Evolutionary conservation across 306 rosid genomes (phyloP).

Genomic region (Rosa lucieae): DNA sequence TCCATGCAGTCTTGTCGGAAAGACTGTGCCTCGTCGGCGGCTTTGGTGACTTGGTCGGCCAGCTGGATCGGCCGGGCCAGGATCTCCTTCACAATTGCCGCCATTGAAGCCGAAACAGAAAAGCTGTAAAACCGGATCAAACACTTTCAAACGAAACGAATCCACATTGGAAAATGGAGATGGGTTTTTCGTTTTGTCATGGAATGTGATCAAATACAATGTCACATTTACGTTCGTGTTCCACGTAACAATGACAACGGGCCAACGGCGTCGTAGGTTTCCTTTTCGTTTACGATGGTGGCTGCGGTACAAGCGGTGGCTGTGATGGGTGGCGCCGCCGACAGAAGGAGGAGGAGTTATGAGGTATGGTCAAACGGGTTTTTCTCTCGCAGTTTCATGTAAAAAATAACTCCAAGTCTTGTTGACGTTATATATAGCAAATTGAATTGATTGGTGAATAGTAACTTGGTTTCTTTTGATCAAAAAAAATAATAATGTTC

Average conservation of each 20-base stretch:
- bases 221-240: not conserved
- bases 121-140: not conserved
- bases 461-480: not conserved
- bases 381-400: conserved; percentile 36
- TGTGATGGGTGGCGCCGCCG: conserved; percentile 30
- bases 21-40: conserved; percentile 54
- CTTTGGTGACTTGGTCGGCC: conserved; percentile 68
- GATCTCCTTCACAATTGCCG: conserved; percentile 79
- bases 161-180: not conserved
- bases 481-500: not conserved
- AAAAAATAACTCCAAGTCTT: conserved; percentile 2
- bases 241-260: not conserved
- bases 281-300: not conserved
- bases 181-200: not conserved
- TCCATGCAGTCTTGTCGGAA: conserved; percentile 65
- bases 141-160: not conserved
- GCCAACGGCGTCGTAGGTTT: not conserved
- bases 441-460: conserved; percentile 32
- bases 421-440: conserved; percentile 28
- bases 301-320: conserved; percentile 9
- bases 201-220: not conserved
- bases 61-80: conserved; percentile 79
- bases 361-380: conserved; percentile 38
- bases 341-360: not conserved
- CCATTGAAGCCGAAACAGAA: conserved; percentile 35